These are phyloP conservation scores for Neofusicoccum cordaticola DNA, from an alignment of 2,329 filamentous ascomycete species.

Conservation along the genomic window DNA sequence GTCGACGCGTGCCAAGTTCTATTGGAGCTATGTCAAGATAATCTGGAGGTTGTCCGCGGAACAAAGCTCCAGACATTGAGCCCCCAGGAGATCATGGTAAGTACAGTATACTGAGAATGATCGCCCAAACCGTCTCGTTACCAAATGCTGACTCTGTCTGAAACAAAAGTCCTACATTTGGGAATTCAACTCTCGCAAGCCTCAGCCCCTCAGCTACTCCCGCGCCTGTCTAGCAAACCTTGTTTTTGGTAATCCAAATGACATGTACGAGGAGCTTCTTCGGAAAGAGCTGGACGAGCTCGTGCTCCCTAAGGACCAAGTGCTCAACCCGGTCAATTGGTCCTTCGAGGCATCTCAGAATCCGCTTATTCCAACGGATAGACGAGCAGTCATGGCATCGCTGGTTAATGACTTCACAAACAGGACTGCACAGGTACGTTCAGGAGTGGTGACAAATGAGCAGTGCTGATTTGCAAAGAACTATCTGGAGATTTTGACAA, in stretches of 20 bases:
- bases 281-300: conserved; percentile 78
- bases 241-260: conserved; percentile 64
- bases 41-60: conserved; percentile 53
- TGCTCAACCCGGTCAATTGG: conserved; percentile 73
- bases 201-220: conserved; percentile 79
- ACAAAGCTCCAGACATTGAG: conserved; percentile 26
- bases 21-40: conserved; percentile 68
- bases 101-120: neutral
- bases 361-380: conserved; percentile 60
- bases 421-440: conserved; percentile 47
- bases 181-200: conserved; percentile 73
- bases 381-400: conserved; percentile 68
- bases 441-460: neutral
- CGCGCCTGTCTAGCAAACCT: conserved; percentile 75
- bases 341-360: conserved; percentile 59
- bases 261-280: conserved; percentile 70
- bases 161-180: conserved; percentile 65
- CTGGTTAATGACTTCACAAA: conserved; percentile 69
- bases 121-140: too few relatives aligned
- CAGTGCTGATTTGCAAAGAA: conserved; percentile 56
- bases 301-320: conserved; percentile 66
- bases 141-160: neutral
- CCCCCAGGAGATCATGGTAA: conserved; percentile 32
- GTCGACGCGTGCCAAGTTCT: conserved; percentile 70
- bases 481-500: conserved; percentile 80